Conservation (phyloP, 306 rosid genomes). For the Morella rubra region DNA sequence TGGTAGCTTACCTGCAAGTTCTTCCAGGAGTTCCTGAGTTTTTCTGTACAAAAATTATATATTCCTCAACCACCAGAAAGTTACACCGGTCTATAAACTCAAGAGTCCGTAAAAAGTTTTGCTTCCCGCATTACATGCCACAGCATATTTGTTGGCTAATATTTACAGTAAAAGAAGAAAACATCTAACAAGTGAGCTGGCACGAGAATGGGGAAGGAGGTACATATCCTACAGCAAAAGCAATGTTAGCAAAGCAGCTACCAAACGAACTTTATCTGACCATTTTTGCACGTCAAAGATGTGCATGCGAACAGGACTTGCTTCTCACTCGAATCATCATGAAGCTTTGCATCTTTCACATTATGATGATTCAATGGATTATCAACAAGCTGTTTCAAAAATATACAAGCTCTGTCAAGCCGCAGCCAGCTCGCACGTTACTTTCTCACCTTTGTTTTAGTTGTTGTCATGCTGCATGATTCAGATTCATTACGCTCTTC, state of each 20-base stretch:
- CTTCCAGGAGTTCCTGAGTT: not conserved
- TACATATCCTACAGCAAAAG: not conserved
- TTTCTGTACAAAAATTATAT: not conserved
- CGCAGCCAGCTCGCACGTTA: constrained; percentile 17
- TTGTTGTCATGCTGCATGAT: constrained; percentile 19
- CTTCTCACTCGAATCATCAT: constrained; percentile 5
- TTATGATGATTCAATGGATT: constrained; percentile 11
- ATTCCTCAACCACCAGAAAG: not conserved
- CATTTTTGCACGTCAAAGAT: not conserved
- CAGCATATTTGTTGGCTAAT: not conserved
- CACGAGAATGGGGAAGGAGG: not conserved
- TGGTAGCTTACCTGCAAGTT: too few relatives aligned
- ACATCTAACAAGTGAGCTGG: not conserved
- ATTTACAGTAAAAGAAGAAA: not conserved
- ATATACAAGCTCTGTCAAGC: not conserved
- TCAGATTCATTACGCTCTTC: constrained; percentile 16
- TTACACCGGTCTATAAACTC: not conserved
- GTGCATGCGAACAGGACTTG: not conserved
- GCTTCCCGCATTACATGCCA: not conserved
- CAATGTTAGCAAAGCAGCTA: constrained; percentile 4
- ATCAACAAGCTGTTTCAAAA: not conserved
- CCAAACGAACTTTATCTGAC: not conserved
- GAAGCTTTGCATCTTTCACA: constrained; percentile 26
- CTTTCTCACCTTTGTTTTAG: constrained; percentile 13
- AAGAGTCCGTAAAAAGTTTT: not conserved